Percentiles rank a stretch among this genome's conserved stretches.
Conservation (phyloP, 2,329 filamentous ascomycete genomes). For the Fusarium goolgardi region DNA sequence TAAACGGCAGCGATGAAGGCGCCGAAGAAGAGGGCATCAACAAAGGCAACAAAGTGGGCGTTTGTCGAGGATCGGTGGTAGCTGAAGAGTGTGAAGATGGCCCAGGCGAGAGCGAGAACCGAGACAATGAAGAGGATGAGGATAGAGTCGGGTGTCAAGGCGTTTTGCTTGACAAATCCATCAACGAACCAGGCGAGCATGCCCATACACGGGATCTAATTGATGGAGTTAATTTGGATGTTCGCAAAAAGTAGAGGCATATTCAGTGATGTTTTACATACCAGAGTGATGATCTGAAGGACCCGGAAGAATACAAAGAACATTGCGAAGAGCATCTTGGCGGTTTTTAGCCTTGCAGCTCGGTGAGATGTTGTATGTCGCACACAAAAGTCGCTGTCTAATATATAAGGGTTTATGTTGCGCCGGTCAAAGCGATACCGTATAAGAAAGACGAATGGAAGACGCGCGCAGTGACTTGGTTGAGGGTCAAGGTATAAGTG, state of each 20-base stretch:
- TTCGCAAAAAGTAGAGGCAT: not conserved
- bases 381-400: not conserved
- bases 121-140: slow-evolving; percentile 76
- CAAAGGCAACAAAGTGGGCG: slow-evolving; percentile 68
- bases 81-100: slow-evolving; percentile 72
- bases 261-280: slow-evolving; percentile 51
- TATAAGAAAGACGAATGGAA: slow-evolving; percentile 5
- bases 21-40: slow-evolving; percentile 72
- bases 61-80: slow-evolving; percentile 72
- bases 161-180: slow-evolving; percentile 66
- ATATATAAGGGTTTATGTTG: slow-evolving; percentile 4
- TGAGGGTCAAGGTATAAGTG: not conserved
- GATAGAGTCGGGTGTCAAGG: slow-evolving; percentile 70
- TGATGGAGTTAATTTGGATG: slow-evolving; percentile 3
- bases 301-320: slow-evolving; percentile 73
- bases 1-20: slow-evolving; percentile 73
- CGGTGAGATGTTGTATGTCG: not conserved
- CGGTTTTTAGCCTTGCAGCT: slow-evolving; percentile 21
- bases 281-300: slow-evolving; percentile 71
- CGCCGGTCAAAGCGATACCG: slow-evolving; percentile 7
- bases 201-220: slow-evolving; percentile 72
- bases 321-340: slow-evolving; percentile 70
- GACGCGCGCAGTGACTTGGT: slow-evolving; percentile 17
- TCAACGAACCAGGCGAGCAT: slow-evolving; percentile 76
- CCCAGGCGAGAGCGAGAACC: slow-evolving; percentile 71